A percentile compares a stretch with the other conserved stretches of the same genome.
Conservation (phyloP, 148 eudicot genomes). For the Fagopyrum homotropicum region DNA sequence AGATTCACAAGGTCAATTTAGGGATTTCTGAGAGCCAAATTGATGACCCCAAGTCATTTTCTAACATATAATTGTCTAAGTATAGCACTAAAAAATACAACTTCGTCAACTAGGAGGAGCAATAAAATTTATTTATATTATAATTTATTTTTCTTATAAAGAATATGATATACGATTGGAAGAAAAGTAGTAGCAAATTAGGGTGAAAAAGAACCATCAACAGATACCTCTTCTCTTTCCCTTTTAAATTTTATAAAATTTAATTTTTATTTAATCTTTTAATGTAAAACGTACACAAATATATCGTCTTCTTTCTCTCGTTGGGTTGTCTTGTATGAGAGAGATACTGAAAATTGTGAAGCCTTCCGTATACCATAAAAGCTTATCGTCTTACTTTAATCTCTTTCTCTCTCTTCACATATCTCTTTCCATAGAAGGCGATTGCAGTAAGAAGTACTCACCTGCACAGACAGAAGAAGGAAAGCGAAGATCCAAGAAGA, state of each 20-base stretch:
- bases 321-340: neutral
- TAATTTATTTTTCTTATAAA: neutral
- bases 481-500: neutral
- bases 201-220: constrained; percentile 13
- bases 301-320: constrained; percentile 7
- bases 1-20: neutral
- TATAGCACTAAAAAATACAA: neutral
- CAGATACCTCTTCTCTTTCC: constrained; percentile 9
- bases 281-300: constrained; percentile 6
- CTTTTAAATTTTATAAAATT: neutral
- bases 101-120: neutral
- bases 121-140: neutral
- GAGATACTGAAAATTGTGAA: neutral
- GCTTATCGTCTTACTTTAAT: constrained; percentile 8
- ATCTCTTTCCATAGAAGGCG: constrained; percentile 3
- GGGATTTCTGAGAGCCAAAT: neutral
- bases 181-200: constrained; percentile 2
- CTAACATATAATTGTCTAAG: neutral
- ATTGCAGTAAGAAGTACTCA: neutral
- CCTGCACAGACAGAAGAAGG: neutral
- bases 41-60: constrained; percentile 1
- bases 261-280: neutral
- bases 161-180: neutral
- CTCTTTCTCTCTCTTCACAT: neutral
- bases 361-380: neutral